Conservation (phyloP, 306 rosid species). For the Dalbergia oliveri region DNA sequence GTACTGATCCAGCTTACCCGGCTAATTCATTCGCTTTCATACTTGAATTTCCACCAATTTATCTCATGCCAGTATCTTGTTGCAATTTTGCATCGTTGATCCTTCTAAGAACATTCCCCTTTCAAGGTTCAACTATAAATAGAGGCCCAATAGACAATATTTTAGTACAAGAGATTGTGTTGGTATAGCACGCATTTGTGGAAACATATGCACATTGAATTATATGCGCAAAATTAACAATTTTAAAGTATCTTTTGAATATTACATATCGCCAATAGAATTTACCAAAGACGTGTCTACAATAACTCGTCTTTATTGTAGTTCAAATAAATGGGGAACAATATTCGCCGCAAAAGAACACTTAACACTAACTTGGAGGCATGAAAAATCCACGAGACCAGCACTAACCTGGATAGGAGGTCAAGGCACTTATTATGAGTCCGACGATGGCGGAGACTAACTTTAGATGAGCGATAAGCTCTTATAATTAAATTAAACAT, state of each 20-base stretch:
- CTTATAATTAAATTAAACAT: constrained; percentile 2
- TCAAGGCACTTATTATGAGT: neutral
- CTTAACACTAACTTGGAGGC: neutral
- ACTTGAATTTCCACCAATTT: neutral
- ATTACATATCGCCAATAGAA: neutral
- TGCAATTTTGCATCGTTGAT: neutral
- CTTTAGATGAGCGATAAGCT: constrained; percentile 7
- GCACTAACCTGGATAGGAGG: neutral
- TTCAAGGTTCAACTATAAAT: neutral
- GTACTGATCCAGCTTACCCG: neutral
- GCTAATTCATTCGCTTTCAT: neutral
- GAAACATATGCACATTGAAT: neutral
- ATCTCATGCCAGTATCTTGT: neutral
- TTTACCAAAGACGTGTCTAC: neutral
- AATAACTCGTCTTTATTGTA: neutral
- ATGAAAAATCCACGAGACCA: neutral
- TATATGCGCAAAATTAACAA: neutral
- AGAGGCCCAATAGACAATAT: neutral
- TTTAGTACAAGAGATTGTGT: neutral
- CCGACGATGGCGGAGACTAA: neutral
- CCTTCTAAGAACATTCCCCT: neutral
- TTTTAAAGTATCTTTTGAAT: neutral
- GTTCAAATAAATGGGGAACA: neutral
- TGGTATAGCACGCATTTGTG: neutral
- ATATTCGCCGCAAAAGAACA: neutral